Percentiles rank a stretch among this genome's conserved stretches.
phyloP scores from a whole-genome alignment of 2,329 filamentous ascomycete genomes.

The Magnaporthiopsis rhizophila region DNA sequence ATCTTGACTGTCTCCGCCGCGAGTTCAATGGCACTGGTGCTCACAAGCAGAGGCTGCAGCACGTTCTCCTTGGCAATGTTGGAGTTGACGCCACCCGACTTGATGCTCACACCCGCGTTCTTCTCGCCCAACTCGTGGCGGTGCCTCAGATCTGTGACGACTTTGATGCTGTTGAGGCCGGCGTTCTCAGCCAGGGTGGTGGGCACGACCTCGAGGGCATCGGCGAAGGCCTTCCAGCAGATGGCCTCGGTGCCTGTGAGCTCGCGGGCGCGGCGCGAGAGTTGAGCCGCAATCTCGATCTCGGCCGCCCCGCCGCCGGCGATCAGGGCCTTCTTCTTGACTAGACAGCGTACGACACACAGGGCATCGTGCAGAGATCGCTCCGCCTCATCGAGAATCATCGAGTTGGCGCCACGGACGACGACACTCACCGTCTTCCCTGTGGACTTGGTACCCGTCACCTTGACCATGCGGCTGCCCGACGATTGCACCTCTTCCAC shows the following conservation, averaged over 20 bases:
- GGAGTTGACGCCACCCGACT: conserved; percentile 91
- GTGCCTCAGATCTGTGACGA: conserved; percentile 91
- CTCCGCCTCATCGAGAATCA: conserved; percentile 96
- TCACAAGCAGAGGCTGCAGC: conserved; percentile 88
- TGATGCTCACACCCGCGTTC: conserved; percentile 96
- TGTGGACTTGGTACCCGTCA: conserved; percentile 78
- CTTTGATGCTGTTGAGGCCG: conserved; percentile 95
- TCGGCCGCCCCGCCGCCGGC: conserved; percentile 94
- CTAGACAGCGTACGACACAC: conserved; percentile 91
- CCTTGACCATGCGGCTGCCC: conserved; percentile 87
- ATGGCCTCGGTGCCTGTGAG: conserved; percentile 90
- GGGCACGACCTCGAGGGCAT: conserved; percentile 94
- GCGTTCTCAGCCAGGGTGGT: conserved; percentile 97
- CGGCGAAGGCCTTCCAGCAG: conserved; percentile 98
- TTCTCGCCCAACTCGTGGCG: conserved; percentile 91
- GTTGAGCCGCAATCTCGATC: conserved; percentile 86
- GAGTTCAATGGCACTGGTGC: conserved; percentile 94
- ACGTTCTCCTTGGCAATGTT: conserved; percentile 98
- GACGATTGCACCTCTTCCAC: conserved; percentile 86
- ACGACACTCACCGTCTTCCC: conserved; percentile 91
- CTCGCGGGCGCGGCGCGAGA: conserved; percentile 73
- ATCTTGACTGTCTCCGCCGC: conserved; percentile 98
- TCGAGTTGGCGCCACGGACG: conserved; percentile 83
- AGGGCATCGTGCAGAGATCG: conserved; percentile 94
- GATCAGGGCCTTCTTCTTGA: conserved; percentile 99